phyloP scores from a whole-genome alignment of 352 stramenopile species.

The Globisporangium abappressorium region DNA sequence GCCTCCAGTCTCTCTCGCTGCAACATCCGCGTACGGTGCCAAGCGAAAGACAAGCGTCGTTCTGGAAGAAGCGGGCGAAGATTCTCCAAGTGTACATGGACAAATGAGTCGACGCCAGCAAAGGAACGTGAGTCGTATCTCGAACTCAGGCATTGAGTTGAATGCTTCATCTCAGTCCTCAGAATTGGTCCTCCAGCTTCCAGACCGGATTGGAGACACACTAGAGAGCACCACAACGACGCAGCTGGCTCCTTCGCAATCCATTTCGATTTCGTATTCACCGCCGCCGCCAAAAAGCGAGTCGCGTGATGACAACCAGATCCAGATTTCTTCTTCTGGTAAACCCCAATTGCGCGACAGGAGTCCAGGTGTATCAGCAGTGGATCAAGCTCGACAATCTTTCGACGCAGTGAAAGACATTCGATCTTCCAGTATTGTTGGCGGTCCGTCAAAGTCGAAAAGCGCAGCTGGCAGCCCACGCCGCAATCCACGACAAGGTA shows the following conservation, averaged over 20 bases:
- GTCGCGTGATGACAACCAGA: neutral
- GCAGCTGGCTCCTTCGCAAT: neutral
- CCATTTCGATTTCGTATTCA: slow-evolving; percentile 7
- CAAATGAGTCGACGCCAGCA: neutral
- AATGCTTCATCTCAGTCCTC: neutral
- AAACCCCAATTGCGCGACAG: neutral
- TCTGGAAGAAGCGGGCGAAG: slow-evolving; percentile 11
- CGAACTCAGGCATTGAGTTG: neutral
- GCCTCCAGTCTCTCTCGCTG: neutral
- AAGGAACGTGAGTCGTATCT: neutral
- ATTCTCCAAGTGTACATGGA: neutral
- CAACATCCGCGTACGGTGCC: neutral
- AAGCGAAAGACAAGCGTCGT: slow-evolving; percentile 13
- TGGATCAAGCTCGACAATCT: neutral
- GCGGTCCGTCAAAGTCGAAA: neutral
- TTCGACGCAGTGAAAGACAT: neutral
- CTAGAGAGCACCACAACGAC: neutral
- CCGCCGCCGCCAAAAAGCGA: neutral
- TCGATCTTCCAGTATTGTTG: neutral
- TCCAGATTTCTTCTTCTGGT: neutral
- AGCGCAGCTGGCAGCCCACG: slow-evolving; percentile 9
- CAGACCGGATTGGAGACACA: slow-evolving; percentile 2
- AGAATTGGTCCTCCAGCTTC: neutral
- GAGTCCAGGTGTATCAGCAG: neutral
- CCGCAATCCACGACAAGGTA: slow-evolving; percentile 5